phyloP scores from a whole-genome alignment of 192 early-diverging fungal genomes.

The Coemansia sp. region DNA sequence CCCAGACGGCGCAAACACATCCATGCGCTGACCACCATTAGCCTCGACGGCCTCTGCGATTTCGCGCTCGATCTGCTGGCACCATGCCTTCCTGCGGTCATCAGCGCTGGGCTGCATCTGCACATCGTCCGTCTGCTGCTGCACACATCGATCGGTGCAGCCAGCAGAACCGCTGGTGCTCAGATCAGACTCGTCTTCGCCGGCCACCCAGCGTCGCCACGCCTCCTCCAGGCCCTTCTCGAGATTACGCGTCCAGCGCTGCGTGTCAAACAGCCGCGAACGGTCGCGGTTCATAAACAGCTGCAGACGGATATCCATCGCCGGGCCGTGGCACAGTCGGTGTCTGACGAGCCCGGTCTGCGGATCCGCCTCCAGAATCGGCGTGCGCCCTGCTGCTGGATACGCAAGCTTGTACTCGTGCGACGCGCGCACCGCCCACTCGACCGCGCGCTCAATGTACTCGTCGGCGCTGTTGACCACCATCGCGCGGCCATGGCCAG shows the following conservation, averaged over 20 bases:
- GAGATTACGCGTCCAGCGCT: conserved; percentile 79
- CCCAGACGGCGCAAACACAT: conserved; percentile 42
- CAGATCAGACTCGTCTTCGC: conserved; percentile 37
- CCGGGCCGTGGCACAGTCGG: conserved; percentile 40
- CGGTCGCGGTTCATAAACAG: conserved; percentile 78
- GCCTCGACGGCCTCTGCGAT: conserved; percentile 12
- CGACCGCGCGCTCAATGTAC: conserved; percentile 68
- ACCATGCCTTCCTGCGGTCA: conserved; percentile 26
- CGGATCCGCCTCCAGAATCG: conserved; percentile 34
- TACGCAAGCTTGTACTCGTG: conserved; percentile 28
- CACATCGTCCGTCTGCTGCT: neutral
- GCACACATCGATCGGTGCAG: neutral
- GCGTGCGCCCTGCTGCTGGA: conserved; percentile 6
- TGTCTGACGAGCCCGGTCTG: conserved; percentile 33
- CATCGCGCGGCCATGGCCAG: conserved; percentile 71
- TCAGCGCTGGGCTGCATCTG: conserved; percentile 2
- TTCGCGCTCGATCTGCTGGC: conserved; percentile 29
- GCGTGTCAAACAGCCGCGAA: conserved; percentile 86
- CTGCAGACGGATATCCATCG: conserved; percentile 64
- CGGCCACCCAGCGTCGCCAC: conserved; percentile 68
- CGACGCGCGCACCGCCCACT: conserved; percentile 56
- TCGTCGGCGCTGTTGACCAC: conserved; percentile 62
- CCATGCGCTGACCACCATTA: neutral
- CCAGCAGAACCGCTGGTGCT: neutral
- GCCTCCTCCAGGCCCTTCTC: conserved; percentile 71